Conservation (phyloP, 2,329 filamentous ascomycete species). For the Neopestalotiopsis sp. region DNA sequence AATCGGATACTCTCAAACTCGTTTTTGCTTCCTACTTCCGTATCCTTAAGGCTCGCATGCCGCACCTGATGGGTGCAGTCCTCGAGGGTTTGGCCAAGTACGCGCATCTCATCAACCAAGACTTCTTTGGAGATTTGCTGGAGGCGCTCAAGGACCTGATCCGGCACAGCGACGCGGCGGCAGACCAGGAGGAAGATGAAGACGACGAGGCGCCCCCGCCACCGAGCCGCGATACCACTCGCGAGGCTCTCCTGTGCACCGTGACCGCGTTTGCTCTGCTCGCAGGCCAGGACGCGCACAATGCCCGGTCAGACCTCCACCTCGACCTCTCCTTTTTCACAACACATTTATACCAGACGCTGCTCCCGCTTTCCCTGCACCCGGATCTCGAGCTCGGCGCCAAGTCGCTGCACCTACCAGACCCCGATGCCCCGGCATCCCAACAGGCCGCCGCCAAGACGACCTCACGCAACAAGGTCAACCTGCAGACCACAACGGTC, state of each 20-base stretch:
- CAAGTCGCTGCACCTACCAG: slow-evolving; percentile 73
- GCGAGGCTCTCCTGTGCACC: slow-evolving; percentile 90
- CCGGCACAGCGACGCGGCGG: slow-evolving; percentile 68
- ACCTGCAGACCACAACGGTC: slow-evolving; percentile 93
- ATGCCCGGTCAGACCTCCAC: slow-evolving; percentile 79
- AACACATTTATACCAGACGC: slow-evolving; percentile 86
- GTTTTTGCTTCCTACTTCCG: slow-evolving; percentile 97
- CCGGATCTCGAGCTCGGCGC: slow-evolving; percentile 84
- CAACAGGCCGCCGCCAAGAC: slow-evolving; percentile 45
- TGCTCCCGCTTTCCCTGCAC: slow-evolving; percentile 80
- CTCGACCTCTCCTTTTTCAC: slow-evolving; percentile 96
- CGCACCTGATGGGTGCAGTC: slow-evolving; percentile 93
- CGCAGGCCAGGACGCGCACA: slow-evolving; percentile 89
- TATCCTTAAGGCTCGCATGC: slow-evolving; percentile 82
- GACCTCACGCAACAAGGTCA: slow-evolving; percentile 72
- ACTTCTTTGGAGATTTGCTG: slow-evolving; percentile 96
- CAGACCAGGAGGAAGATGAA: slow-evolving; percentile 47
- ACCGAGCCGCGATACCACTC: slow-evolving; percentile 72
- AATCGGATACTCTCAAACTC: slow-evolving; percentile 93
- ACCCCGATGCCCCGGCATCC: slow-evolving; percentile 58
- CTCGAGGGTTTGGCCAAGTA: slow-evolving; percentile 94
- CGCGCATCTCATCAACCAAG: slow-evolving; percentile 96
- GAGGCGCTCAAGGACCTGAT: slow-evolving; percentile 95
- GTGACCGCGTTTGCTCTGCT: slow-evolving; percentile 97
- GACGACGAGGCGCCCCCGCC: slow-evolving; percentile 51